Base-by-base conservation (phyloP, 495 filamentous ascomycete species). In the Aspergillus diversus region DNA sequence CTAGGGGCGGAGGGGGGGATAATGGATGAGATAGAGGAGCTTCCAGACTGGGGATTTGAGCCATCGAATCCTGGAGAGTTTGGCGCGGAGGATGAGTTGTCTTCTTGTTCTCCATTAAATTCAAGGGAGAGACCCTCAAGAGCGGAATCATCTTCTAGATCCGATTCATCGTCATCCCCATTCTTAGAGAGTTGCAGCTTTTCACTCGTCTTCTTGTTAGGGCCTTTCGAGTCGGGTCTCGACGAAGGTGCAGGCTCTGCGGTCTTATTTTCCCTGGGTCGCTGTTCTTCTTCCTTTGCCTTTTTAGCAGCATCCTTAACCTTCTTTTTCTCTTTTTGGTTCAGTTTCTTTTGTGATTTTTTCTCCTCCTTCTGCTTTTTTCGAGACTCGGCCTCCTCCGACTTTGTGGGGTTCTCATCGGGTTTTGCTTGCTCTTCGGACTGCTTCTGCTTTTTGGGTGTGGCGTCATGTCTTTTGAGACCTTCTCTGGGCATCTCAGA, bases 21-120 rank as follows among this genome's bases (percentile, higher is more conserved):
- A 54, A 89, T 80, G 16, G 89, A 91, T 33, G 89, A 92, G 65
- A 89, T 85, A 16, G 90, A 91, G 43, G 90, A 91, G 55, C 83
- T 88, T 63, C 83, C 83, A 52, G 90, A 90, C 59, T 86, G 77
- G 21, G 74, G 67, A 53, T 80, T 79, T 35, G 82, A 80, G 63
- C 79, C 77, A 68, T 93, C 89, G 68, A 90, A 91, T 16, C 73
- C 77, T 11, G 89, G 86, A 6, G 90, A 91, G 49, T 84, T 75
- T 16, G 84, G 82, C 33, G 79, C 72, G 48, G 88, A 84, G 11
- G 84, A 81, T 49, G 83, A 81, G 7, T 71, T 79, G 16, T 83
- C 77, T 58, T 67, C 71, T 52, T 71, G 63, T 35, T 82, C 77
- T 42, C 77, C 61, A 31, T 69, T 68, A 62, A 72, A 76, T 61